Base-by-base conservation (phyloP, 495 filamentous ascomycete species). In the Neurospora sp. region DNA sequence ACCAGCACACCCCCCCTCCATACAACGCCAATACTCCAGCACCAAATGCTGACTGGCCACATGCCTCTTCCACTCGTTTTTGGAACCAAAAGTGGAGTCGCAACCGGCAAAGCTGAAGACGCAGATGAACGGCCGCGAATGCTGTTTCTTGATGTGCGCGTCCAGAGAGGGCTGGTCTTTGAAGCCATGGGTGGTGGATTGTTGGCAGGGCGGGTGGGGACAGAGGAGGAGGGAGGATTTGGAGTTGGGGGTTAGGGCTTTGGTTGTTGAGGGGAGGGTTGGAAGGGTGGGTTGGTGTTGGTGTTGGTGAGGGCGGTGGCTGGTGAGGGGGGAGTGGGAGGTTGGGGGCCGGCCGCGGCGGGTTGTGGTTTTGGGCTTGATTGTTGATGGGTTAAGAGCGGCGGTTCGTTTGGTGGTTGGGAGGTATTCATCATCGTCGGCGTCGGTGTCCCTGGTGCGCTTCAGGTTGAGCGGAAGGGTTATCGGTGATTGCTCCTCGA, bases 31-130 rank as follows among this genome's bases (percentile, higher is more conserved):
- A 83, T 91, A 93, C 65, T 89, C 84, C 11, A 94, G 85, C 69
- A 90, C 88, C 41, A 97, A 84, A 78, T 98, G 95, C 78, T 97
- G 91, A 3, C 91, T 91, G 39, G 82, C 82, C 75, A 96, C 89
- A 79, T 98, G 95, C 1, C 95, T 90, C 80, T 98, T 86, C 95
- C 95, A 98, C 80, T 97, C 94, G 81, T 97, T 97, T 80, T 97
- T 97, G 74, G 85, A 89, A 20, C 86, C 87, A 74, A 97, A 97
- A 8, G 87, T 92, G 44, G 90, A 89, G n/a, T 70, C 71, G 81
- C 94, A 97, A 59, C 89, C 91, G 77, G 94, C 94, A 39, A 86
- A 88, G 39, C 85, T 81, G 82, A 97, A 95, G 72, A 91, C 90
- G 83, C 95, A 98, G 68, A 85, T 82, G 79, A 94, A 97, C 0